Evolutionary conservation across 164 flowering plant species (phyloP).

Genomic region (Tinospora cordifolia): DNA sequence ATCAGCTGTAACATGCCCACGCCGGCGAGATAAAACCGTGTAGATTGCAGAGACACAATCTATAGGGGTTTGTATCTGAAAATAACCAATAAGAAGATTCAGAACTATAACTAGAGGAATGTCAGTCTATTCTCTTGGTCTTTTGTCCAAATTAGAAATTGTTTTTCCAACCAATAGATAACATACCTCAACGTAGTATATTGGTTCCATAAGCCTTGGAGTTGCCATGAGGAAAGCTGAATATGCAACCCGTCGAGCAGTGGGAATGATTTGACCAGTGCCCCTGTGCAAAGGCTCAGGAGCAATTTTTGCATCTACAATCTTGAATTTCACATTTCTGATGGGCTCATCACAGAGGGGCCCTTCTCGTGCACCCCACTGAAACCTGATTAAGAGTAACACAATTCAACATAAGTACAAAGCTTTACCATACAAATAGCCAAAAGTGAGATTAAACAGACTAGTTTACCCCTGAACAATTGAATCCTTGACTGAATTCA

Average conservation of each 20-base stretch:
- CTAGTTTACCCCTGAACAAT: constrained; percentile 89
- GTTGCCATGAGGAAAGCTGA: constrained; percentile 98
- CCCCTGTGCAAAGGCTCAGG: constrained; percentile 89
- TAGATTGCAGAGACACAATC: constrained; percentile 97
- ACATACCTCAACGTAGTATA: constrained; percentile 85
- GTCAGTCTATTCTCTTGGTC: not conserved
- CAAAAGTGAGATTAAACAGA: not conserved
- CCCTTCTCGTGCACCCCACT: constrained; percentile 99
- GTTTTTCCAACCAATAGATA: not conserved
- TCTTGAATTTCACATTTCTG: constrained; percentile 94
- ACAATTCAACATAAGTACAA: not conserved
- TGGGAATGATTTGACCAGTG: constrained; percentile 96
- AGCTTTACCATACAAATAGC: not conserved
- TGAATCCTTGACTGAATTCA: constrained; percentile 89
- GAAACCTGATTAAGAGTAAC: constrained; percentile 48
- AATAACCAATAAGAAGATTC: constrained; percentile 1
- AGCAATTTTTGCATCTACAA: constrained; percentile 93
- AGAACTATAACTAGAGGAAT: not conserved
- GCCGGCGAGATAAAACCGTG: constrained; percentile 88
- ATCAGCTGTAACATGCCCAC: constrained; percentile 97
- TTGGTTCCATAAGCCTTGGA: constrained; percentile 97
- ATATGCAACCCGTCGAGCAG: constrained; percentile 96
- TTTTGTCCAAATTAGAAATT: not conserved
- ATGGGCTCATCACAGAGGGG: constrained; percentile 99
- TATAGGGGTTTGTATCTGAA: constrained; percentile 97